Percentiles rank a stretch among this genome's conserved stretches.
phyloP scores from a whole-genome alignment of 2,329 filamentous ascomycete genomes.

The Sporothrix humicola region DNA sequence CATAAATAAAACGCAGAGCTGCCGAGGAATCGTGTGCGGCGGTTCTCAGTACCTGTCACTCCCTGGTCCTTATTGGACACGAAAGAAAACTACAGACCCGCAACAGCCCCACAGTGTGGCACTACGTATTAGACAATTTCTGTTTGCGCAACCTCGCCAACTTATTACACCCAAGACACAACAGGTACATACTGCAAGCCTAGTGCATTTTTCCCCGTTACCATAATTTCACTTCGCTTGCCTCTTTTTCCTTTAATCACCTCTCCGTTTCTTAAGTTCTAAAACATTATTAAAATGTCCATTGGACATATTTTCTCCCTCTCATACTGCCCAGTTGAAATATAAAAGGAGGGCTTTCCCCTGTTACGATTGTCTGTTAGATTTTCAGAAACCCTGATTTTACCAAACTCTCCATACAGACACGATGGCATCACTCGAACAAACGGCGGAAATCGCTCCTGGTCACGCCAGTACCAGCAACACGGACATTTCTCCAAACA shows the following conservation, averaged over 20 bases:
- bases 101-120: background rate
- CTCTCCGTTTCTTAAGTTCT: background rate
- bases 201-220: background rate
- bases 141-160: background rate
- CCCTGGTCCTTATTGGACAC: background rate
- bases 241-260: background rate
- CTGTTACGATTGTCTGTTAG: background rate
- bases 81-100: background rate
- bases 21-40: background rate
- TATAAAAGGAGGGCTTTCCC: background rate
- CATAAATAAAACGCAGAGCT: background rate
- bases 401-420: background rate
- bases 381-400: background rate
- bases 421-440: background rate
- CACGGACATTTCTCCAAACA: background rate
- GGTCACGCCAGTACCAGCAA: background rate
- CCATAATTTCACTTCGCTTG: background rate
- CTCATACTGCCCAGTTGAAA: background rate
- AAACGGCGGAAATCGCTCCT: background rate
- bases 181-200: no score
- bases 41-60: background rate
- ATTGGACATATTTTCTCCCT: background rate
- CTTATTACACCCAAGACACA: no score
- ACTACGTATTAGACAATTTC: background rate
- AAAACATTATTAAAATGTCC: background rate